phyloP scores from a whole-genome alignment of 768 basidiomycete species.

The Tubosaeta sp. region DNA sequence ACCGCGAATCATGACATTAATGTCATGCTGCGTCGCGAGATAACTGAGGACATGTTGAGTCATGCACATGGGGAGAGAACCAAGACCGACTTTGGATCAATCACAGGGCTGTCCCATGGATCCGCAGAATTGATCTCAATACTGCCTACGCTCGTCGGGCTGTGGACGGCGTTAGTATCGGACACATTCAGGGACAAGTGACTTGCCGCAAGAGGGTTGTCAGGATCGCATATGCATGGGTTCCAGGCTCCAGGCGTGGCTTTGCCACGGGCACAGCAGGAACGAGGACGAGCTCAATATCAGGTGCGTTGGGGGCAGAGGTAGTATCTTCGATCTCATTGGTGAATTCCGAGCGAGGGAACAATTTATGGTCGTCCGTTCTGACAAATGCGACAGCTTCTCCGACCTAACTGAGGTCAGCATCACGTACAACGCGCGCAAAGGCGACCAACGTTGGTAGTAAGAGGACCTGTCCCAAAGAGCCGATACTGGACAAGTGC shows the following conservation, averaged over 20 bases:
- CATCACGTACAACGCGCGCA: background rate
- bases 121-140: conserved; percentile 38
- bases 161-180: conserved; percentile 7
- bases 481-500: conserved; percentile 42
- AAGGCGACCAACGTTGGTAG: conserved; percentile 44
- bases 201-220: conserved; percentile 24
- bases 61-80: background rate
- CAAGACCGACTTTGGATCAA: conserved; percentile 39
- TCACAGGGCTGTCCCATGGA: conserved; percentile 39
- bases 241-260: background rate
- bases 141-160: conserved; percentile 43
- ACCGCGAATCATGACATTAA: conserved; percentile 39
- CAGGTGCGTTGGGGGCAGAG: conserved; percentile 29
- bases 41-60: conserved; percentile 31
- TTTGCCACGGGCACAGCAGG: conserved; percentile 1
- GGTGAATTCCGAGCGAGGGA: conserved; percentile 28
- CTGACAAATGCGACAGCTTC: conserved; percentile 32
- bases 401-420: conserved; percentile 19
- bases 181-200: background rate
- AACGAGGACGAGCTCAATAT: conserved; percentile 25
- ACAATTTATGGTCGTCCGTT: conserved; percentile 28
- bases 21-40: conserved; percentile 38
- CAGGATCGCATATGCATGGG: conserved; percentile 19
- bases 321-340: conserved; percentile 26
- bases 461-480: conserved; percentile 45